These are phyloP conservation scores for Alternaria consortialis DNA, from an alignment of 2,329 filamentous ascomycete species.

Conservation along the genomic window DNA sequence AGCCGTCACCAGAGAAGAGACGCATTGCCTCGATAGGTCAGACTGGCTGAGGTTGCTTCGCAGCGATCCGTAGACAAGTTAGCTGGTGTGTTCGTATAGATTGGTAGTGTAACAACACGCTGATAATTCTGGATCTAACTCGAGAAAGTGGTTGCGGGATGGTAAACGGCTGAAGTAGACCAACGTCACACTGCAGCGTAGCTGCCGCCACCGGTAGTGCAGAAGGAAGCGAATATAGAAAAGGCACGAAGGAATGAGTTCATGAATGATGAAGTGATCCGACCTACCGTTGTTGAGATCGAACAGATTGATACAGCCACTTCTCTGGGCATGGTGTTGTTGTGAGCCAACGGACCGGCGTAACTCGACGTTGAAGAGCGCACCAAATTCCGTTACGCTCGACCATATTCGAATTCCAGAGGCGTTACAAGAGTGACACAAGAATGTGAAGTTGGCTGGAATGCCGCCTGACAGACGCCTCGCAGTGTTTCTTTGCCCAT, in stretches of 20 bases:
- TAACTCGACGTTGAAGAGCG: slow-evolving; percentile 17
- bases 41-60: neutral
- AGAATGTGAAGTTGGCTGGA: neutral
- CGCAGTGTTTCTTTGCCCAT: neutral
- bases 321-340: slow-evolving; percentile 29
- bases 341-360: slow-evolving; percentile 24
- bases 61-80: neutral
- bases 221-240: slow-evolving; percentile 11
- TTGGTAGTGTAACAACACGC: slow-evolving; percentile 16
- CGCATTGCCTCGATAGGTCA: slow-evolving; percentile 2
- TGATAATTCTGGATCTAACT: slow-evolving; percentile 1
- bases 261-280: slow-evolving; percentile 17
- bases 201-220: slow-evolving; percentile 28
- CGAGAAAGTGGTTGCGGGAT: slow-evolving; percentile 17
- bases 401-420: slow-evolving; percentile 3
- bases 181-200: slow-evolving; percentile 26
- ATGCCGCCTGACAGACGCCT: slow-evolving; percentile 18
- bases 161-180: slow-evolving; percentile 11
- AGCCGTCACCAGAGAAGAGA: neutral
- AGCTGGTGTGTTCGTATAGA: slow-evolving; percentile 8
- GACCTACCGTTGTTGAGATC: slow-evolving; percentile 16
- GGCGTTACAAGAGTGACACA: slow-evolving; percentile 3
- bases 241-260: slow-evolving; percentile 11
- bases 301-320: slow-evolving; percentile 4
- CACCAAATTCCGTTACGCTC: slow-evolving; percentile 9